phyloP scores from a whole-genome alignment of 2,329 filamentous ascomycete genomes.

The Colletotrichum endophyticum region DNA sequence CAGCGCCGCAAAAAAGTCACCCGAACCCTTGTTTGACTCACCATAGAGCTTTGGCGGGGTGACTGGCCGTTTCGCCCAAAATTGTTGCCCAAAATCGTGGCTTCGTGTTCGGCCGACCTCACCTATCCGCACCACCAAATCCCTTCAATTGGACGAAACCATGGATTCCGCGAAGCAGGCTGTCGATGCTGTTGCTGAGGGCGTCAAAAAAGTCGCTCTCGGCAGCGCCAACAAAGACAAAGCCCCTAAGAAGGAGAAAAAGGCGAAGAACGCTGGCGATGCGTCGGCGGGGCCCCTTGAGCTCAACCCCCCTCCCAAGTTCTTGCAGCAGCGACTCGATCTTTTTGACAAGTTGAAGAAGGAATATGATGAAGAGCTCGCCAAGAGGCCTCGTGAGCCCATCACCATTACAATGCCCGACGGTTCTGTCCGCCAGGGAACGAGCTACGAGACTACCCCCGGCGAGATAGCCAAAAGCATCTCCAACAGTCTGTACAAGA shows the following conservation, averaged over 20 bases:
- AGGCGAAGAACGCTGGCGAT: constrained; percentile 38
- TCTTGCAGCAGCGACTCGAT: constrained; percentile 81
- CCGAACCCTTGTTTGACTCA: constrained; percentile 19
- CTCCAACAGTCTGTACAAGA: constrained; percentile 84
- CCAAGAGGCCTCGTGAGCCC: constrained; percentile 71
- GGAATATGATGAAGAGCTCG: constrained; percentile 78
- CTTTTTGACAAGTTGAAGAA: constrained; percentile 91
- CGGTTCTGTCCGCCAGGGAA: constrained; percentile 74
- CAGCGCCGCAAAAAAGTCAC: neutral
- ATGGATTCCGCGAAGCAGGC: constrained; percentile 56
- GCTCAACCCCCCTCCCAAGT: constrained; percentile 68
- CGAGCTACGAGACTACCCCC: constrained; percentile 91
- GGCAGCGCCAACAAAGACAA: constrained; percentile 47
- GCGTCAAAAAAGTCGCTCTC: constrained; percentile 65
- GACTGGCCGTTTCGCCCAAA: constrained; percentile 15
- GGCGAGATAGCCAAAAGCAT: constrained; percentile 78
- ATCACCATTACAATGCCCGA: constrained; percentile 78
- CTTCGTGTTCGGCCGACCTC: neutral
- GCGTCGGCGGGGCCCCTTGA: constrained; percentile 48
- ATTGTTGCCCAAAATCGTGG: neutral
- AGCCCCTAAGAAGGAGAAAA: constrained; percentile 60
- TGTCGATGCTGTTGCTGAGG: constrained; percentile 56
- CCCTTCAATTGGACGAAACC: constrained; percentile 17
- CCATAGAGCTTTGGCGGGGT: constrained; percentile 21
- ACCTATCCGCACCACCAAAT: neutral